A percentile compares a stretch with the other conserved stretches of the same genome.
Evolutionary conservation across 1,139 yeast species (phyloP).

Genomic region (Petasospora fabianii): DNA sequence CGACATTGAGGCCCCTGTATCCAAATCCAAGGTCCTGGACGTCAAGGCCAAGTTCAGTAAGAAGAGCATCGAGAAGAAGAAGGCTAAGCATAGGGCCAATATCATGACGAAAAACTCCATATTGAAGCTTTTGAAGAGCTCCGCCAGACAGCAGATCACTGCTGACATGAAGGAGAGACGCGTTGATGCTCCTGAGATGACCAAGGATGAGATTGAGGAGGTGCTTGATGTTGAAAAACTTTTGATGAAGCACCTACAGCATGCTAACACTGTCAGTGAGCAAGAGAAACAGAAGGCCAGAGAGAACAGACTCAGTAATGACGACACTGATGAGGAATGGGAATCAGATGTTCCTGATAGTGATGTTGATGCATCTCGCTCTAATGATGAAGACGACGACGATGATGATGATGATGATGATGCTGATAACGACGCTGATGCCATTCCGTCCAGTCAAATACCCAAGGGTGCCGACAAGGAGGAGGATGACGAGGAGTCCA

Average conservation of each 20-base stretch:
- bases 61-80: slow-evolving; percentile 17
- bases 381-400: slow-evolving; percentile 14
- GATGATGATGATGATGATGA: slow-evolving; percentile 15
- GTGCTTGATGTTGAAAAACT: slow-evolving; percentile 40
- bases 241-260: slow-evolving; percentile 59
- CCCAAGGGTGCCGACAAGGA: background rate
- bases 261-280: slow-evolving; percentile 48
- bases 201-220: slow-evolving; percentile 12
- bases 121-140: slow-evolving; percentile 28
- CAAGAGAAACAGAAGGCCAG: slow-evolving; percentile 44
- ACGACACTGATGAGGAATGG: slow-evolving; percentile 21
- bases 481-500: slow-evolving; percentile 5
- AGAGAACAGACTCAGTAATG: slow-evolving; percentile 16
- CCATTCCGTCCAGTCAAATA: slow-evolving; percentile 8
- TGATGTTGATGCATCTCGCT: slow-evolving; percentile 23
- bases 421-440: slow-evolving; percentile 9
- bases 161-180: slow-evolving; percentile 26
- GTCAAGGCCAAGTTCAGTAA: slow-evolving; percentile 35
- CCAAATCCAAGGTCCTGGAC: slow-evolving; percentile 35
- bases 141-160: slow-evolving; percentile 30
- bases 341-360: slow-evolving; percentile 11
- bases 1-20: slow-evolving; percentile 14
- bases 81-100: slow-evolving; percentile 12
- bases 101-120: slow-evolving; percentile 25
- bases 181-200: slow-evolving; percentile 3